These are phyloP conservation scores for Sclerotinia borealis DNA, from an alignment of 2,329 filamentous ascomycete genomes.

Conservation along the genomic window DNA sequence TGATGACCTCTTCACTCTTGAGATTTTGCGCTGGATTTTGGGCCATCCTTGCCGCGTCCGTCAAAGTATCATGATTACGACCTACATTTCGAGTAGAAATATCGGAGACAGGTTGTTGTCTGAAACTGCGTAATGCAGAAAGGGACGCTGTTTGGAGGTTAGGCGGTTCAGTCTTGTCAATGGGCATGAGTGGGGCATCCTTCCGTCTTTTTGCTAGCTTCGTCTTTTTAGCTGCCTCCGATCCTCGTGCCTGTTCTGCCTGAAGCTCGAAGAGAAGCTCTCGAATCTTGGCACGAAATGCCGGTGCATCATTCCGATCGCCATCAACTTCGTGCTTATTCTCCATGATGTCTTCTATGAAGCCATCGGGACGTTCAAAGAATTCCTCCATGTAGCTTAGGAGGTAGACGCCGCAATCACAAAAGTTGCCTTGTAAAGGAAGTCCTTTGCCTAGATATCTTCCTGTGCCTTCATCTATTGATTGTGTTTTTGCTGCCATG, in stretches of 20 bases:
- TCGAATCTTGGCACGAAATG: conserved; percentile 61
- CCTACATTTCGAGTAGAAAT: neutral
- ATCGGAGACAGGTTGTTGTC: neutral
- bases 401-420: conserved; percentile 84
- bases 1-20: neutral
- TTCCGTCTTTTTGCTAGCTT: neutral
- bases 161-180: neutral
- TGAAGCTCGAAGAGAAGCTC: conserved; percentile 59
- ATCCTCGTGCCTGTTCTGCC: conserved; percentile 39
- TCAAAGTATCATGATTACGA: neutral
- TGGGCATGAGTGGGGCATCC: neutral
- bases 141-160: neutral
- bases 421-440: conserved; percentile 75
- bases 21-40: neutral
- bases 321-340: conserved; percentile 51
- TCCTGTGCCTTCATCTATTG: neutral
- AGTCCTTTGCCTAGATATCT: conserved; percentile 41
- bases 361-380: conserved; percentile 64
- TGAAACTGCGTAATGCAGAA: conserved; percentile 5
- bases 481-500: conserved; percentile 55
- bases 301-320: conserved; percentile 42
- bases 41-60: neutral
- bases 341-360: conserved; percentile 60
- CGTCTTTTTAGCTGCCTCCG: neutral
- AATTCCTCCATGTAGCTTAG: conserved; percentile 82